Evolutionary conservation across 1,284 basidiomycete genomes (phyloP).

Genomic region (Trichosporon asahii): DNA sequence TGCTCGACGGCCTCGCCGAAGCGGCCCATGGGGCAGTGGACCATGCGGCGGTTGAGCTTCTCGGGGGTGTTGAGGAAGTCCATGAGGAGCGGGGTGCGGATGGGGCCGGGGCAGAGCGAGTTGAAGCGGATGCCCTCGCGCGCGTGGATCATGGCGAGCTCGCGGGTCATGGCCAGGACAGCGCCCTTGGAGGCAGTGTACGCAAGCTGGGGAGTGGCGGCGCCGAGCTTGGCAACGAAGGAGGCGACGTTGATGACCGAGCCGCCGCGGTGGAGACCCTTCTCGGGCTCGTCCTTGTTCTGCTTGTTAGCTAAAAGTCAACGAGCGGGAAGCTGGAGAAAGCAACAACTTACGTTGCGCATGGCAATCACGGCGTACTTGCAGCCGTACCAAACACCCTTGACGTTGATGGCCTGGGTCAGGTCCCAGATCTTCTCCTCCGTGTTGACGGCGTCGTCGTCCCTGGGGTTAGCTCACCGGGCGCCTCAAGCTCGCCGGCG

Average conservation of each 20-base stretch:
- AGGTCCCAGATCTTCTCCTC: slow-evolving; percentile 95
- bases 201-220: slow-evolving; percentile 91
- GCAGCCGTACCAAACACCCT: slow-evolving; percentile 98
- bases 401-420: slow-evolving; percentile 90
- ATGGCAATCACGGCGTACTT: slow-evolving; percentile 95
- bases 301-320: slow-evolving; percentile 34
- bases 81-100: slow-evolving; percentile 93
- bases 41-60: slow-evolving; percentile 83
- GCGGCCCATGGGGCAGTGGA: slow-evolving; percentile 92
- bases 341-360: slow-evolving; percentile 56
- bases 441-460: slow-evolving; percentile 91
- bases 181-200: slow-evolving; percentile 69
- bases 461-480: slow-evolving; percentile 46
- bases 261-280: slow-evolving; percentile 76
- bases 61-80: slow-evolving; percentile 96
- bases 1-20: slow-evolving; percentile 96
- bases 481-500: not conserved
- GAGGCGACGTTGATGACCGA: slow-evolving; percentile 95
- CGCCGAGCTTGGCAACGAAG: slow-evolving; percentile 88
- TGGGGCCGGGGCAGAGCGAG: slow-evolving; percentile 88
- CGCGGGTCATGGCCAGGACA: slow-evolving; percentile 95
- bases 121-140: slow-evolving; percentile 93
- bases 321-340: not conserved
- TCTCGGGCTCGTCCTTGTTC: slow-evolving; percentile 74
- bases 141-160: slow-evolving; percentile 95